Base-by-base conservation (phyloP, 495 filamentous ascomycete species). In the Amphirosellinia nigrospora region DNA sequence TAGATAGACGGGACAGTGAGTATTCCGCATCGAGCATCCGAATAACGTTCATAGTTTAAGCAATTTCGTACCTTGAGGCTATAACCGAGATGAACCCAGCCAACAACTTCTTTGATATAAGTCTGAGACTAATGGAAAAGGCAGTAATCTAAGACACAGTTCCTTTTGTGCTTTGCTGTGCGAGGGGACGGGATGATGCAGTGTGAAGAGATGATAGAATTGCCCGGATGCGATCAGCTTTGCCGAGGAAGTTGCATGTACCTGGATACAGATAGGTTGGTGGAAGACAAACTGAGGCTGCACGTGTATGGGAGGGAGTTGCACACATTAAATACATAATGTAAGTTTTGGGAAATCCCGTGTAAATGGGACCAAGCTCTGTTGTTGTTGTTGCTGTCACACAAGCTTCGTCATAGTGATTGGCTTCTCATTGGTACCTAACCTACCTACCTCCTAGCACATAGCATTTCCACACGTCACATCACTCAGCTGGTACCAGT, bases 381-480 rank as follows among this genome's bases (percentile, higher is more conserved):
- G 60, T 43, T 36, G 52, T 23, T 62, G 66, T n/a, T n/a, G n/a
- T n/a, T n/a, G n/a, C n/a, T 68, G 48, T 60, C 43, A 69, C 66
- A 41, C 56, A 58, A 13, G 13, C 21, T 62, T 43, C 53, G 66
- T 69, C 56, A 69, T 50, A 19, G 43, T 50, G 56, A 34, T 23
- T 69, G 41, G 36, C 56, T 32, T 36, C 39, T 26, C 50, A 36
- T 58, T n/a, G n/a, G n/a, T n/a, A n/a, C n/a, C n/a, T n/a, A n/a
- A n/a, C n/a, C n/a, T n/a, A n/a, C n/a, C n/a, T n/a, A n/a, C n/a
- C n/a, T n/a, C n/a, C n/a, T n/a, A n/a, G n/a, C n/a, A 26, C 50
- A 7, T 11, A 65, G 50, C 48, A 39, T 32, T 16, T 46, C 30
- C 46, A 53, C 26, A 32, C n/a, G 34, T 56, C 26, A 43, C 50